A percentile compares a stretch with the other conserved stretches of the same genome.
Evolutionary conservation across 108 stramenopile species (phyloP).

Genomic region (Pelagomonas calceolata): DNA sequence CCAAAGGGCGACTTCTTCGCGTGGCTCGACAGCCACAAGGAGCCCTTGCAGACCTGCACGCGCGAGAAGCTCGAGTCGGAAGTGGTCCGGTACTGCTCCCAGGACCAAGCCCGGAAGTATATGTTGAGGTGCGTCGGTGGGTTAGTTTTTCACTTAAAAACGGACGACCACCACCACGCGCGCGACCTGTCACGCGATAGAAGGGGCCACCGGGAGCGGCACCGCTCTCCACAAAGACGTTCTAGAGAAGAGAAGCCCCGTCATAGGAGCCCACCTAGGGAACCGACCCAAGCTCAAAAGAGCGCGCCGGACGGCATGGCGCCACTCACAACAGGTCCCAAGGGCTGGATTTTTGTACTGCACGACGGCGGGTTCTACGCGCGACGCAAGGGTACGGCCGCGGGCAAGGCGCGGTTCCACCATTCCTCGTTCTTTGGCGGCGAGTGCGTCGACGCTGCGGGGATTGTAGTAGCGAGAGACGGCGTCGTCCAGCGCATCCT

Average conservation of each 20-base stretch:
- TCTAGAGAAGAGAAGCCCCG: too few relatives aligned
- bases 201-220: too few relatives aligned
- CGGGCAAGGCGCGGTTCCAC: slow-evolving; percentile 21
- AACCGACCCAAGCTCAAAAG: not conserved
- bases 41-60: not conserved
- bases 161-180: not conserved
- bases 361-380: slow-evolving; percentile 23
- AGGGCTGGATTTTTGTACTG: slow-evolving; percentile 33
- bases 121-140: not conserved
- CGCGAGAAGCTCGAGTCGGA: slow-evolving; percentile 11
- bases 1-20: slow-evolving; percentile 12
- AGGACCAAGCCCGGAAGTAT: slow-evolving; percentile 1
- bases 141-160: not conserved
- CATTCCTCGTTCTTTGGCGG: slow-evolving; percentile 37
- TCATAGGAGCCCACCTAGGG: too few relatives aligned
- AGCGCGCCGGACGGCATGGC: slow-evolving; percentile 6
- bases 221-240: too few relatives aligned
- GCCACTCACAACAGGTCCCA: slow-evolving; percentile 14
- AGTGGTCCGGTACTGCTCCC: slow-evolving; percentile 9
- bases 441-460: slow-evolving; percentile 31
- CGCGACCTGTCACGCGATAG: too few relatives aligned
- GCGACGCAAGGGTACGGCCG: slow-evolving; percentile 18
- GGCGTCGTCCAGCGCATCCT: slow-evolving; percentile 24
- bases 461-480: slow-evolving; percentile 22
- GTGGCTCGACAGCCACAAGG: slow-evolving; percentile 13